Evolutionary conservation across 2,329 filamentous ascomycete species (phyloP).

Genomic region (Cercospora janseana): DNA sequence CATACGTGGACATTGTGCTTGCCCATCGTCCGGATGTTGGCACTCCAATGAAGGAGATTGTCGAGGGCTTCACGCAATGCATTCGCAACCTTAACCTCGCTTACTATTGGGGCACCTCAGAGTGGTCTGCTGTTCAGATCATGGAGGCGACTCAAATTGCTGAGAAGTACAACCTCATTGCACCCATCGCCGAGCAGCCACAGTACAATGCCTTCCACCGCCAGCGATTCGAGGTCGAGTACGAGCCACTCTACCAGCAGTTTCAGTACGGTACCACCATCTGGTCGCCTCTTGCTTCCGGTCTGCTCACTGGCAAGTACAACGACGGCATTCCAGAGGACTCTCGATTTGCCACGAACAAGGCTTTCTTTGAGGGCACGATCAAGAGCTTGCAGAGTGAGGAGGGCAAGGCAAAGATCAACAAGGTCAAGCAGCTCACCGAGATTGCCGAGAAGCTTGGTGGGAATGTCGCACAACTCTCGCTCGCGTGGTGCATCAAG

Average conservation of each 20-base stretch:
- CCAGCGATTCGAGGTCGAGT: slow-evolving; percentile 61
- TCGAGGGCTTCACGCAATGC: slow-evolving; percentile 54
- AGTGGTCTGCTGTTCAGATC: slow-evolving; percentile 61
- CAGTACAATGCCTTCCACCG: slow-evolving; percentile 64
- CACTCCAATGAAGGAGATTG: slow-evolving; percentile 54
- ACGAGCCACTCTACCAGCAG: slow-evolving; percentile 56
- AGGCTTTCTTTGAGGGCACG: slow-evolving; percentile 57
- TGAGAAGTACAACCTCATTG: slow-evolving; percentile 59
- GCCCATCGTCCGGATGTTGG: slow-evolving; percentile 59
- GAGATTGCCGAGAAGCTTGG: slow-evolving; percentile 51
- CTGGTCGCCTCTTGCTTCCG: slow-evolving; percentile 57
- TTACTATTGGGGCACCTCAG: slow-evolving; percentile 64
- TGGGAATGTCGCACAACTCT: slow-evolving; percentile 51
- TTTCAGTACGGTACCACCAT: slow-evolving; percentile 58
- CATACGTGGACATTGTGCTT: slow-evolving; percentile 66
- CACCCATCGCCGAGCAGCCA: slow-evolving; percentile 54
- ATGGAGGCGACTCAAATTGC: slow-evolving; percentile 56
- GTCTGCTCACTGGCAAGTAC: slow-evolving; percentile 63
- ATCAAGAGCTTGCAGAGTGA: slow-evolving; percentile 52
- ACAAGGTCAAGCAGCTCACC: slow-evolving; percentile 58
- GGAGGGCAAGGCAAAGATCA: slow-evolving; percentile 54
- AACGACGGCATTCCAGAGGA: slow-evolving; percentile 61
- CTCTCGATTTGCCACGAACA: slow-evolving; percentile 60
- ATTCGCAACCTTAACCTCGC: slow-evolving; percentile 58
- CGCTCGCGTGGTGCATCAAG: slow-evolving; percentile 59